Evolutionary conservation across 2,329 filamentous ascomycete genomes (phyloP).

Genomic region (Monosporascus sp.): DNA sequence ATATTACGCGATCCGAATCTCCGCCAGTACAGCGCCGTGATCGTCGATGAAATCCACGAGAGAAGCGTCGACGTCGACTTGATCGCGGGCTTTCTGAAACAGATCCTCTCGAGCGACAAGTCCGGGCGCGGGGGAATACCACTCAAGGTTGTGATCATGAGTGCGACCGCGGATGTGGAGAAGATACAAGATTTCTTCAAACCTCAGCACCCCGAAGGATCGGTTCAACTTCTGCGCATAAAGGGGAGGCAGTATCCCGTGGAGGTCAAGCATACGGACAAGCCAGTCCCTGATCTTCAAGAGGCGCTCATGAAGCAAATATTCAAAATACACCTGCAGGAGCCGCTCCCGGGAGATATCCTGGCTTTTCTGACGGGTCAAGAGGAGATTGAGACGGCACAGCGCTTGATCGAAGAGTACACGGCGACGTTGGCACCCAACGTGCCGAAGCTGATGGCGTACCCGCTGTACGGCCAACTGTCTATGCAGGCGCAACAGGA

Average conservation of each 20-base stretch:
- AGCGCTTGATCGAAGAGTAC: slow-evolving; percentile 76
- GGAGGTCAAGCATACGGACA: slow-evolving; percentile 66
- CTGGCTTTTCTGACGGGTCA: slow-evolving; percentile 89
- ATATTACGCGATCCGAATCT: slow-evolving; percentile 80
- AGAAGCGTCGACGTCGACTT: slow-evolving; percentile 91
- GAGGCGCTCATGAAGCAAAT: slow-evolving; percentile 77
- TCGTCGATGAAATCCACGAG: slow-evolving; percentile 97
- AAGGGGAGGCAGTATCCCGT: slow-evolving; percentile 87
- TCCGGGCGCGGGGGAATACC: slow-evolving; percentile 64
- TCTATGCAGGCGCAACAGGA: slow-evolving; percentile 80
- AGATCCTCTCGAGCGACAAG: slow-evolving; percentile 60
- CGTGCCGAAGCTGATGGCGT: slow-evolving; percentile 66
- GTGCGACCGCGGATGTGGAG: slow-evolving; percentile 87
- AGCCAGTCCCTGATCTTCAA: slow-evolving; percentile 73
- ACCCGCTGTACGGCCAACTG: slow-evolving; percentile 86
- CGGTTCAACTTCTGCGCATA: slow-evolving; percentile 54
- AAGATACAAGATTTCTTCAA: slow-evolving; percentile 71
- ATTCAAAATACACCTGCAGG: slow-evolving; percentile 79
- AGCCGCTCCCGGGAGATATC: slow-evolving; percentile 90
- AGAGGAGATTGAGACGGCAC: slow-evolving; percentile 81
- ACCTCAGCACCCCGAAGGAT: slow-evolving; percentile 7
- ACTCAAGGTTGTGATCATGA: slow-evolving; percentile 92
- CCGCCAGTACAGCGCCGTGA: slow-evolving; percentile 78
- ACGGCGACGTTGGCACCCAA: slow-evolving; percentile 65
- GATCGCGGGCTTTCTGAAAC: slow-evolving; percentile 80